Conservation (phyloP, 371 early-diverging fungal genomes). For the Mucor mucedo region DNA sequence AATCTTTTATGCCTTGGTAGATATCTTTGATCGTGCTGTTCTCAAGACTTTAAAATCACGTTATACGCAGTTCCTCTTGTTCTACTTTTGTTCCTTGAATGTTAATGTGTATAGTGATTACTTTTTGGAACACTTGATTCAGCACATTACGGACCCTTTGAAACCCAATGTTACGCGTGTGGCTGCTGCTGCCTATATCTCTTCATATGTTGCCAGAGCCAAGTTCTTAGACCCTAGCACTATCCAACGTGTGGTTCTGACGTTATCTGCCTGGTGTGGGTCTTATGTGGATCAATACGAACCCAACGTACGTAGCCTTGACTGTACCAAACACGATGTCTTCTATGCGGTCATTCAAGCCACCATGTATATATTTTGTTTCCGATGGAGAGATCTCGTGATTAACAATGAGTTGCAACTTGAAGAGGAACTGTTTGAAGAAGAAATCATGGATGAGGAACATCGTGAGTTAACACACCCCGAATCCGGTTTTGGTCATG, state of each 20-base stretch:
- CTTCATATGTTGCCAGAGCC: slow-evolving; percentile 90
- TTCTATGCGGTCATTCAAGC: slow-evolving; percentile 93
- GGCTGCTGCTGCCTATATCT: slow-evolving; percentile 85
- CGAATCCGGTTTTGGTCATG: slow-evolving; percentile 29
- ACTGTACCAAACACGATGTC: slow-evolving; percentile 67
- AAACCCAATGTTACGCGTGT: slow-evolving; percentile 76
- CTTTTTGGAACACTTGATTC: slow-evolving; percentile 80
- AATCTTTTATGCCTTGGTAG: slow-evolving; percentile 68
- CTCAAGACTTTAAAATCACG: slow-evolving; percentile 89
- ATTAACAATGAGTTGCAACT: slow-evolving; percentile 30
- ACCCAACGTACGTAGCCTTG: slow-evolving; percentile 36
- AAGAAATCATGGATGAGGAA: slow-evolving; percentile 22
- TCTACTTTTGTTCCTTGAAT: slow-evolving; percentile 79
- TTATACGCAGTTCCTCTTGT: slow-evolving; percentile 91
- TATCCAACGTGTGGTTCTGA: slow-evolving; percentile 67
- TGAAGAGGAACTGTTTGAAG: slow-evolving; percentile 30
- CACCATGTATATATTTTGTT: slow-evolving; percentile 91
- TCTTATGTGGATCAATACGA: slow-evolving; percentile 75
- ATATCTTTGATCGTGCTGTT: slow-evolving; percentile 81
- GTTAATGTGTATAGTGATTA: slow-evolving; percentile 67
- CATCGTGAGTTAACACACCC: slow-evolving; percentile 24
- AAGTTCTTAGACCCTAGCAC: slow-evolving; percentile 66
- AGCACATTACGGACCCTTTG: slow-evolving; percentile 61
- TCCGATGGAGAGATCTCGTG: slow-evolving; percentile 86
- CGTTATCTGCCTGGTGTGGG: slow-evolving; percentile 73